phyloP scores from a whole-genome alignment of 495 filamentous ascomycete genomes.

The Aspergillus cavernicola region DNA sequence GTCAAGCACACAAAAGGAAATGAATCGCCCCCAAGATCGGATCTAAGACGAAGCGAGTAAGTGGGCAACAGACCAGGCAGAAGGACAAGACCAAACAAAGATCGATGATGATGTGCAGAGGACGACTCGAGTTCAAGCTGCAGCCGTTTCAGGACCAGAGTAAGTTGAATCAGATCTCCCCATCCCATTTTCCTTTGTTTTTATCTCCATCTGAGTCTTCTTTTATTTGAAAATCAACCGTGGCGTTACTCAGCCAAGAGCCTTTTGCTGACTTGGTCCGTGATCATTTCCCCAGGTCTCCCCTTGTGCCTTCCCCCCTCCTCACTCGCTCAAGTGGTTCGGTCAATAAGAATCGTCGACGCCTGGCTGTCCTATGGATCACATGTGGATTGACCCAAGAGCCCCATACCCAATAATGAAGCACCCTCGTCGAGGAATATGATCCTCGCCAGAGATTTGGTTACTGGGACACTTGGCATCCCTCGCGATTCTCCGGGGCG shows the following conservation, averaged over 20 bases:
- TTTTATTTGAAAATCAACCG: slow-evolving; percentile 2
- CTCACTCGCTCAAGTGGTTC: neutral
- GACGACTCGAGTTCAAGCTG: neutral
- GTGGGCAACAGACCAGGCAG: neutral
- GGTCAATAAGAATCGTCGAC: slow-evolving; percentile 3
- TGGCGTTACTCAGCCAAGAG: slow-evolving; percentile 11
- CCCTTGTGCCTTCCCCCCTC: neutral
- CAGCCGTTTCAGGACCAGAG: neutral
- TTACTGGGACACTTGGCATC: slow-evolving; percentile 1
- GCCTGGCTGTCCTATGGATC: neutral
- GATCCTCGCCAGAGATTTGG: slow-evolving; percentile 6
- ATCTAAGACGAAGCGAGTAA: slow-evolving; percentile 9
- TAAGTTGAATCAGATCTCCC: no score
- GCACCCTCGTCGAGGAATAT: neutral
- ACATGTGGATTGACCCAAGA: slow-evolving; percentile 3
- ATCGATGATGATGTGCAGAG: no score
- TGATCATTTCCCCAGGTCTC: slow-evolving; percentile 7
- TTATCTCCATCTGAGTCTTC: neutral
- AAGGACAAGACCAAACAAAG: no score
- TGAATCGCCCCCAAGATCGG: slow-evolving; percentile 9
- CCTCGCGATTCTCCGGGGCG: neutral
- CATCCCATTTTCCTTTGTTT: neutral
- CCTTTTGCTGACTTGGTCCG: slow-evolving; percentile 4
- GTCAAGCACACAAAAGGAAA: slow-evolving; percentile 6
- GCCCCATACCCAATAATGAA: slow-evolving; percentile 7